Evolutionary conservation across 2,329 filamentous ascomycete species (phyloP).

Genomic region (Diaporthe vaccinii): DNA sequence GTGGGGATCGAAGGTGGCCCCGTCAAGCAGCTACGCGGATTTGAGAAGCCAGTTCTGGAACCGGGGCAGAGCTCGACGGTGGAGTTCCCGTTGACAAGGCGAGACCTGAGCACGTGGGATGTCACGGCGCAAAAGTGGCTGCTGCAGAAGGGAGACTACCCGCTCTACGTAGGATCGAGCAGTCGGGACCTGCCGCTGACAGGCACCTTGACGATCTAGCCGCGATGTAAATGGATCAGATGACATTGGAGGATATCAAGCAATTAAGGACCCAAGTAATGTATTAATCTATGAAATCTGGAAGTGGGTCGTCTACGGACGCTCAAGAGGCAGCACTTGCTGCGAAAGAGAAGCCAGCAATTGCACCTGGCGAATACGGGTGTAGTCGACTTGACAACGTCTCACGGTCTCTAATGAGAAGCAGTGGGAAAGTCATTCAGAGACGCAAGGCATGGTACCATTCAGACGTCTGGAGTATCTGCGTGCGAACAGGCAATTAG

Average conservation of each 20-base stretch:
- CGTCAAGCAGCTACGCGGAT: constrained; percentile 69
- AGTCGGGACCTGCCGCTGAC: constrained; percentile 66
- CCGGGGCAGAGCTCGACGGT: constrained; percentile 58
- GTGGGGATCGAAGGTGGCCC: constrained; percentile 61
- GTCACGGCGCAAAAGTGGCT: constrained; percentile 69
- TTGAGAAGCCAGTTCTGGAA: constrained; percentile 67
- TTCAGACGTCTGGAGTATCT: not conserved
- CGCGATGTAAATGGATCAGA: too few species aligned
- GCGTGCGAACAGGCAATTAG: not conserved
- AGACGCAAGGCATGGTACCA: not conserved
- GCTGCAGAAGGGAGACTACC: constrained; percentile 57
- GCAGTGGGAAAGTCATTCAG: not conserved
- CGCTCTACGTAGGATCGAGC: constrained; percentile 58
- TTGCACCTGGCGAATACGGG: not conserved
- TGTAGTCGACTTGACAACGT: not conserved
- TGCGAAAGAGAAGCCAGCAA: not conserved
- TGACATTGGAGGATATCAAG: not conserved
- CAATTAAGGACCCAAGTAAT: not conserved
- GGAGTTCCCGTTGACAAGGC: constrained; percentile 65
- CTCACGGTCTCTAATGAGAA: too few species aligned
- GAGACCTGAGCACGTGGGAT: constrained; percentile 75
- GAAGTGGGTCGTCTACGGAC: not conserved
- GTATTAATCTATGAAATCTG: not conserved
- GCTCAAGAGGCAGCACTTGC: not conserved
- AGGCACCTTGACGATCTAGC: constrained; percentile 49